Evolutionary conservation across 768 basidiomycete genomes (phyloP), one percentile per base, ranked within the genome.

Genomic region (Rubroboletus satanas): DNA sequence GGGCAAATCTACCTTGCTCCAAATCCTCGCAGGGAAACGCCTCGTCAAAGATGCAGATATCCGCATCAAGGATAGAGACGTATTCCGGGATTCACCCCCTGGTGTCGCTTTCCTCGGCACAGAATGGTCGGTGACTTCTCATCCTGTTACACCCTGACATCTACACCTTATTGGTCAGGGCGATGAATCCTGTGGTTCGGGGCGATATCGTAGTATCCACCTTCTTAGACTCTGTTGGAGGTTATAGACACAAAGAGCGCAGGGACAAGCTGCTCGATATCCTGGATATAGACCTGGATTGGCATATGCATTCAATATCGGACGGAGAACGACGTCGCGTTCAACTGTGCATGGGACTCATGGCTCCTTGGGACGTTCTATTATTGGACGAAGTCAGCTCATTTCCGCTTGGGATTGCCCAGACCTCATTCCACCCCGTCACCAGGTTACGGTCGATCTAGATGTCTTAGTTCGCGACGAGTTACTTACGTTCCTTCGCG

Each of bases 161-260:
- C 15, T 15, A 39, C 33, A 37, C 6, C 31, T 44, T 26, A 32
- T 53, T 52, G 12, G 21, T 58, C n/a, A 90, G 90, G 91, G 94
- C 94, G 0, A 90, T 90, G 85, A 98, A 99, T 72, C 93, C 95
- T 1, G 96, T 98, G 54, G 95, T 98, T 12, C 82, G 95, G 32
- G 78, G 89, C 9, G 97, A 98, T 70, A 95, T 98, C 57, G 76
- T 85, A 32, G 97, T 99, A 4, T 85, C 90, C n/a, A 78, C 83
- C 45, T 99, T 99, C 71, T 77, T 99, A n/a, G 92, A 99, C 69
- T 95, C 93, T 17, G 92, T 99, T 5, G 97, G 97, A 14, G 97
- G 97, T 0, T 98, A 97, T 69, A 79, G 93, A 50, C 82, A 98
- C 74, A 96, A 96, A 69, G 87, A 85, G 62, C 80, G 94, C 31